phyloP scores from a whole-genome alignment of 768 basidiomycete species.

The Boletus reticulatus region DNA sequence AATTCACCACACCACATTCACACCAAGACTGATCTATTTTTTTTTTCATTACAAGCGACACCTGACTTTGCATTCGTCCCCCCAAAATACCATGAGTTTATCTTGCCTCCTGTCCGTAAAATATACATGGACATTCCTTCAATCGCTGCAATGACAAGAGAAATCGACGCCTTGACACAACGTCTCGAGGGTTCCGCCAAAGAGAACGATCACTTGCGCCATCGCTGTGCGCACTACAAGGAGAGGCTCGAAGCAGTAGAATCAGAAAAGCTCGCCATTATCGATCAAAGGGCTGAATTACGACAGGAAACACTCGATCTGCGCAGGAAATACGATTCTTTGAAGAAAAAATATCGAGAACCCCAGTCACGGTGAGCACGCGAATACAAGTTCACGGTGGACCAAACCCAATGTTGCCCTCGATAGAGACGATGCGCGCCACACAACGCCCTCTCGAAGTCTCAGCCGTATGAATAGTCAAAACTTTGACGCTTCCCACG shows the following conservation, averaged over 20 bases:
- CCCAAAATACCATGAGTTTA: slow-evolving; percentile 54
- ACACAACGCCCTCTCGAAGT: background rate
- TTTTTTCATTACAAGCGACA: slow-evolving; percentile 35
- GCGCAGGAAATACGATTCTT: slow-evolving; percentile 30
- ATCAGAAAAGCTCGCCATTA: slow-evolving; percentile 28
- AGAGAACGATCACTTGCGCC: slow-evolving; percentile 44
- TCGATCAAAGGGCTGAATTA: slow-evolving; percentile 33
- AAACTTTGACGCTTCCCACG: slow-evolving; percentile 8
- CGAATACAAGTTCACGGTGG: too few relatives aligned
- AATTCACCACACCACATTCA: background rate
- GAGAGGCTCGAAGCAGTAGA: slow-evolving; percentile 32
- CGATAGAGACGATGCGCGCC: slow-evolving; percentile 6
- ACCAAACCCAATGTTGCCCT: background rate
- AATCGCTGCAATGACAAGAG: slow-evolving; percentile 21
- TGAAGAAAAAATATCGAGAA: slow-evolving; percentile 28
- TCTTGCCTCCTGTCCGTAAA: slow-evolving; percentile 56
- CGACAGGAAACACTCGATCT: slow-evolving; percentile 41
- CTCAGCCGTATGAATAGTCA: slow-evolving; percentile 9
- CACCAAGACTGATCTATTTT: background rate
- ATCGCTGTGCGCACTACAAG: slow-evolving; percentile 42
- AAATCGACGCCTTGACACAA: slow-evolving; percentile 37
- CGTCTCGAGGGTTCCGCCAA: slow-evolving; percentile 37
- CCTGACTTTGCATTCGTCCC: slow-evolving; percentile 52
- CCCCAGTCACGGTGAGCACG: slow-evolving; percentile 13
- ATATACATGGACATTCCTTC: slow-evolving; percentile 49